Evolutionary conservation across 805 yeast genomes (phyloP).

Genomic region (Ogataea neopini): DNA sequence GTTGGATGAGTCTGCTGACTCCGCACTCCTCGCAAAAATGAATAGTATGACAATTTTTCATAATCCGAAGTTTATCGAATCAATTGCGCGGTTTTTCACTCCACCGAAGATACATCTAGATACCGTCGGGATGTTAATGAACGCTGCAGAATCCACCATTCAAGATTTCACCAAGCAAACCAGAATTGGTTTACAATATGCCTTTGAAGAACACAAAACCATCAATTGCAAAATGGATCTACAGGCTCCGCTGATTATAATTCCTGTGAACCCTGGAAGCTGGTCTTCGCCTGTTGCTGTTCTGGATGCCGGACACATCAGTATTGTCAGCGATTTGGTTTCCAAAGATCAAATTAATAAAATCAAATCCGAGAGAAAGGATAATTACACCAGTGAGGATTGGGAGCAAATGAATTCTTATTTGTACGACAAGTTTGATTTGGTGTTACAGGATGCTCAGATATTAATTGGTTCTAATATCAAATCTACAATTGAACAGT

Average conservation of each 20-base stretch:
- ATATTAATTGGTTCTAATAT: constrained; percentile 83
- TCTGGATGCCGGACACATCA: constrained; percentile 94
- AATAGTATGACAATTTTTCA: constrained; percentile 88
- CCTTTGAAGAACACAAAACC: constrained; percentile 93
- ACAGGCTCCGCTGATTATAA: constrained; percentile 87
- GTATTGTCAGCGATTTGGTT: constrained; percentile 77
- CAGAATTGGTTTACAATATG: constrained; percentile 87
- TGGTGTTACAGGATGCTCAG: constrained; percentile 82
- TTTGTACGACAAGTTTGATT: constrained; percentile 86
- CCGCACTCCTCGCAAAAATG: constrained; percentile 68
- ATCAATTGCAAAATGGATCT: constrained; percentile 81
- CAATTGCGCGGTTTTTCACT: constrained; percentile 70
- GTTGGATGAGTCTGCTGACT: constrained; percentile 78
- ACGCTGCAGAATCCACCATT: constrained; percentile 93
- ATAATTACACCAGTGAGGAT: constrained; percentile 59
- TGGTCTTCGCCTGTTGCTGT: constrained; percentile 88
- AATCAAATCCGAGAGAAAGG: constrained; percentile 61
- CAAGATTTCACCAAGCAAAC: constrained; percentile 91
- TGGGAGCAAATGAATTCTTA: constrained; percentile 74
- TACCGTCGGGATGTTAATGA: constrained; percentile 85
- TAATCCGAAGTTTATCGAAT: constrained; percentile 81
- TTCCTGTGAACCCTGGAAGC: constrained; percentile 78
- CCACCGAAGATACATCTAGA: constrained; percentile 87
- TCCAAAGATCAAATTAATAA: constrained; percentile 67
- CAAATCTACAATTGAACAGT: constrained; percentile 71